These are phyloP conservation scores for Zasmidium angulare DNA, from an alignment of 2,329 filamentous ascomycete species.

Conservation along the genomic window DNA sequence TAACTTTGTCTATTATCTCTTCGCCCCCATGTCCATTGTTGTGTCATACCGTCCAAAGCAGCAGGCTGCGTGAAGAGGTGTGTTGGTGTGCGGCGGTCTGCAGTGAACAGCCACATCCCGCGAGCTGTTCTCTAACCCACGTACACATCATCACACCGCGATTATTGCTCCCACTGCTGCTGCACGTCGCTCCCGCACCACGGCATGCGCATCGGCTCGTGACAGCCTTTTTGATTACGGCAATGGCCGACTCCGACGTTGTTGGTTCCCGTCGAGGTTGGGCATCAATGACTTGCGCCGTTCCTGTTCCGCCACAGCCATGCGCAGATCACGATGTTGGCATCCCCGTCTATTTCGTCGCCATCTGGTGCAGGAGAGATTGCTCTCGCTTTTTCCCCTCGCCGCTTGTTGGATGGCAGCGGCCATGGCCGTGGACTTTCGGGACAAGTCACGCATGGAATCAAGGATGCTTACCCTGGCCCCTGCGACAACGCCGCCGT, in stretches of 20 bases:
- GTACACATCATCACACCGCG: background rate
- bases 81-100: too few species aligned
- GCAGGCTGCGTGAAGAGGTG: too few species aligned
- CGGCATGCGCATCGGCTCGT: slow-evolving; percentile 5
- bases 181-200: background rate
- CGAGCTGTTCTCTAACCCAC: background rate
- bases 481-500: background rate
- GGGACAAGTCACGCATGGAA: background rate
- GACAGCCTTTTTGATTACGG: background rate
- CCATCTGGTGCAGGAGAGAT: background rate
- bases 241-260: background rate
- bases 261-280: slow-evolving; percentile 1
- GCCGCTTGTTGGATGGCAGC: background rate
- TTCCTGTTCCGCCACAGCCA: slow-evolving; percentile 1
- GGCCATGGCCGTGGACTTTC: background rate
- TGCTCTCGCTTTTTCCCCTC: background rate
- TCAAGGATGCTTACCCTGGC: background rate
- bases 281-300: slow-evolving; percentile 8
- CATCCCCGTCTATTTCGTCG: background rate
- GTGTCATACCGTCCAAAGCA: too few species aligned
- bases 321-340: slow-evolving; percentile 4
- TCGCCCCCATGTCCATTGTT: background rate
- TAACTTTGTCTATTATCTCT: background rate
- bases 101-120: background rate
- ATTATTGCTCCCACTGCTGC: background rate